Evolutionary conservation across 305 asterid genomes (phyloP), one percentile per base, ranked within the genome.

Genomic region (Ilex paraguariensis): DNA sequence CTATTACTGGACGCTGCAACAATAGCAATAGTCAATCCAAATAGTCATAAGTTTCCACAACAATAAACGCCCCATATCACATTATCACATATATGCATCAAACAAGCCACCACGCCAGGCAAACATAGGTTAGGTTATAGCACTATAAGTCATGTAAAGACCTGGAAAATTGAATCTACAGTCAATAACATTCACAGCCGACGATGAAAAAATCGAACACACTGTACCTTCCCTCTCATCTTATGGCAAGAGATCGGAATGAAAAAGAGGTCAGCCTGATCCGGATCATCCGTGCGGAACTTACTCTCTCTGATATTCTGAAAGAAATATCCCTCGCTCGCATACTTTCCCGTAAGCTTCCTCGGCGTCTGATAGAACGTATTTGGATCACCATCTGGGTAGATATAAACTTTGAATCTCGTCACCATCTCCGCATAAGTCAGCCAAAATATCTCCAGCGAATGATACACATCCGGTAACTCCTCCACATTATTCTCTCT

Each of bases 191-290:
- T 17, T 17, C 21, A 17, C 21, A 17, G 21, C 21, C 21, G 21
- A 17, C 21, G 42, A 36, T 36, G 42, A 7, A 36, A 36, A 36
- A 36, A 36, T 7, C 7, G 5, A 36, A 7, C 42, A 36, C 5
- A 36, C 8, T 36, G 42, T 81, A 91, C 98, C 96, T 85, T 84
- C 70, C 98, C 98, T 73, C 98, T 87, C 97, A 92, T 92, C 86
- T 92, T 92, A 77, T 92, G 98, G 65, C 95, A 85, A 10, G 98
- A 92, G 64, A 92, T 92, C 13, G 98, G 98, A 54, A 92, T 89
- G 82, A 92, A 92, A 82, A 92, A 87, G 81, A 92, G 80, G 66
- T 92, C 82, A 14, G 98, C 98, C 68, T 61, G 83, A 81, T 82
- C 82, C 46, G 98, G 97, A 80, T 87, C 90, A 52, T 81, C 87